Base-by-base conservation (phyloP, 1,139 yeast species). In the Saccharomyces hybrid region DNA sequence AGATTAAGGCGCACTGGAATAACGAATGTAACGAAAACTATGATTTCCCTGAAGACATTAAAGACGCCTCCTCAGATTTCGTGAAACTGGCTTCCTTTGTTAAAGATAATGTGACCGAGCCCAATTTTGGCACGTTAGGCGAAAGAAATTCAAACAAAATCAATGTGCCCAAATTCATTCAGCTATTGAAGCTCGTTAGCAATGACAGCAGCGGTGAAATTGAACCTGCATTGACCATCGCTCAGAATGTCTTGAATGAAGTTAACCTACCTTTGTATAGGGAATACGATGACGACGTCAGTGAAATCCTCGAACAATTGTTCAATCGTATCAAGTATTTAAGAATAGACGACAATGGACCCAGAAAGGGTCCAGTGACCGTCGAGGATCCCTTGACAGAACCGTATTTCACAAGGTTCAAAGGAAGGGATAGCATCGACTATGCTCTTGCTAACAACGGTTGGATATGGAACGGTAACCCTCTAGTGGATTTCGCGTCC, bases 401-500 rank as follows among this genome's bases (percentile, higher is more conserved):
- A 68, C 83, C 90, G 2, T 93, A 91, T 70, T 93, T 93, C 69
- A 89, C 98, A 1, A 76, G 90, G 56, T 82, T 91, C 61, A 70
- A 65, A 2, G 77, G 73, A 9, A 65, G 69, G 0, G 74, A 78
- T 49, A 91, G 89, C 3, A 76, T 78, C 49, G 72, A 76, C 1
- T 83, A 82, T 47, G 88, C 91, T 1, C 74, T 93, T 57, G 98
- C 97, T 5, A 93, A 93, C 67, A 93, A 93, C 66, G 99, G 99
- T 47, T 93, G 98, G 98, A 90, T 93, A 55, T 93, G 99, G 99
- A 93, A 90, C 53, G 97, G 97, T 13, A 86, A 91, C 62, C 97
- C 98, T 2, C 72, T 91, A 57, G 85, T 89, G 5, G 98, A 93
- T 70, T 93, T 91, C 77, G 99, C 98, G 0, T 87, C 96, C 0